Conservation (phyloP, 2,329 filamentous ascomycete species). For the Monilinia fructicola region DNA sequence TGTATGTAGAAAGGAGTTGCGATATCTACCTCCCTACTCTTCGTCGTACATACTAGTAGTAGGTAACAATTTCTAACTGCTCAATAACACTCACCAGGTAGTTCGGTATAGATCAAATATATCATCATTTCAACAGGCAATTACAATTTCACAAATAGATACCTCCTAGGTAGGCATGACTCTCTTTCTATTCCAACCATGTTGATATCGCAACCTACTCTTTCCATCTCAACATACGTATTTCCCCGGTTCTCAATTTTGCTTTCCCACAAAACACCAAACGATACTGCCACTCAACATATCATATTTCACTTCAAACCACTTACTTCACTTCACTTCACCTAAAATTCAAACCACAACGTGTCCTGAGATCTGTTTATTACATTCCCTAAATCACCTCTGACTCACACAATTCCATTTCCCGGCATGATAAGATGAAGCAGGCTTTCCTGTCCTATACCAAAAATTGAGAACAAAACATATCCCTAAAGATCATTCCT, state of each 20-base stretch:
- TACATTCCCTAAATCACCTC: background rate
- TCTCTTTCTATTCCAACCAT: background rate
- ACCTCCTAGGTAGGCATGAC: background rate
- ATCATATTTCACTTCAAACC: background rate
- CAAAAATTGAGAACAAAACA: background rate
- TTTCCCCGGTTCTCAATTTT: background rate
- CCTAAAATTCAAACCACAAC: slow-evolving; percentile 6
- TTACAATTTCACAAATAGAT: background rate
- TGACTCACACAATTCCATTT: background rate
- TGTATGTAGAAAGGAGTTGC: no score
- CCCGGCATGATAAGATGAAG: background rate
- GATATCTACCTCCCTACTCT: no score
- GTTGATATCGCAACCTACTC: slow-evolving; percentile 1
- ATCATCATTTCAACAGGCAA: background rate
- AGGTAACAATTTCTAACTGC: no score
- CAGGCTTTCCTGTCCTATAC: background rate
- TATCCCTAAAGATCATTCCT: background rate
- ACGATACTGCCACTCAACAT: background rate
- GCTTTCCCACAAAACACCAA: background rate
- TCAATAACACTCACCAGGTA: no score
- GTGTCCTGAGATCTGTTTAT: slow-evolving; percentile 18
- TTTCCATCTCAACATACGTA: background rate
- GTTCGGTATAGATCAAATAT: background rate
- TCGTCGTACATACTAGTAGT: no score
- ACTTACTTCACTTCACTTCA: background rate